Evolutionary conservation across 1,284 basidiomycete genomes (phyloP).

Genomic region (Erythrobasidium hasegawianum): DNA sequence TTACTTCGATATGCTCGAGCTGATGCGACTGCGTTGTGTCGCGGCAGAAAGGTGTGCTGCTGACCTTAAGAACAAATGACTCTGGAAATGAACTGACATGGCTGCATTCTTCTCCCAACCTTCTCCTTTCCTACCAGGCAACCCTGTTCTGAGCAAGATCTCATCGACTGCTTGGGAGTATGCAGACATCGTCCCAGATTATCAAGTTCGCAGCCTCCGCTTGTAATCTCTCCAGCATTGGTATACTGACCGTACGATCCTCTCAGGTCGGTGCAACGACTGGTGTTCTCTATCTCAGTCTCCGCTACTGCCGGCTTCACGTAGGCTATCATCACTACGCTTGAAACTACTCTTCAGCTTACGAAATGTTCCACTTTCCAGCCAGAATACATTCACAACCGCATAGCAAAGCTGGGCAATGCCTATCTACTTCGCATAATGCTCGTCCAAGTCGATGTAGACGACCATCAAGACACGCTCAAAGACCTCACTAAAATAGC

Average conservation of each 20-base stretch:
- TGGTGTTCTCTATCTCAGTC: slow-evolving; percentile 81
- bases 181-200: slow-evolving; percentile 88
- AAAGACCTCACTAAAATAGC: slow-evolving; percentile 90
- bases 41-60: too few relatives aligned
- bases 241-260: slow-evolving; percentile 59
- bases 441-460: slow-evolving; percentile 88
- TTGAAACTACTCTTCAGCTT: slow-evolving; percentile 57
- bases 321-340: neutral
- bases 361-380: slow-evolving; percentile 87
- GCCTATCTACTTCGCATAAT: slow-evolving; percentile 80
- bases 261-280: slow-evolving; percentile 86
- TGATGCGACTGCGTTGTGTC: too few relatives aligned
- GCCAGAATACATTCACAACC: slow-evolving; percentile 90
- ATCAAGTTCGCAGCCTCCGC: slow-evolving; percentile 60
- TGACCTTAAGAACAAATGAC: too few relatives aligned
- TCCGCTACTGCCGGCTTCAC: neutral
- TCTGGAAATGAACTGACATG: too few relatives aligned
- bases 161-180: slow-evolving; percentile 89
- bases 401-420: slow-evolving; percentile 78
- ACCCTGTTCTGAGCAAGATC: slow-evolving; percentile 79
- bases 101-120: slow-evolving; percentile 11
- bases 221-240: slow-evolving; percentile 77
- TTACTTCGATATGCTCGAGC: too few relatives aligned
- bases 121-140: slow-evolving; percentile 62
- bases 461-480: slow-evolving; percentile 83